These are phyloP conservation scores for Cryptosporidium ryanae DNA, from an alignment of 169 alveolate genomes.

Conservation along the genomic window DNA sequence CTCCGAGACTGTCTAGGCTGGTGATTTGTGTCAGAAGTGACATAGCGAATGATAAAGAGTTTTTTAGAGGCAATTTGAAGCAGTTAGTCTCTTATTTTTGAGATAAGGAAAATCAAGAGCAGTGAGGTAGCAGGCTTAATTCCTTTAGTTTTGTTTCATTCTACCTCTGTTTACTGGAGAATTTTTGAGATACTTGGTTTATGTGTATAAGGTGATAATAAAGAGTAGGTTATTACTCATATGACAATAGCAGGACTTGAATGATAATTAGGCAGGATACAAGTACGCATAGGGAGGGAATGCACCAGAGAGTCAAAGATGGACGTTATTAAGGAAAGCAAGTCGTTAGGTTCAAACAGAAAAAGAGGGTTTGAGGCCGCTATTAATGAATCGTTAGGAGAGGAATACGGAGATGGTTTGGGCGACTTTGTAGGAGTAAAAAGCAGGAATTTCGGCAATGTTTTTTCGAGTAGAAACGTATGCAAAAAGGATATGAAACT, in stretches of 20 bases:
- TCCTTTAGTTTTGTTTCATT: no score
- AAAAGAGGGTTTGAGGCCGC: no score
- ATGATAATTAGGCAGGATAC: no score
- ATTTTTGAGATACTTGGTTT: background rate
- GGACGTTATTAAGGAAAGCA: no score
- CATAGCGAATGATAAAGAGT: background rate
- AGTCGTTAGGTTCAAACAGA: no score
- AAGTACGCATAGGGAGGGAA: no score
- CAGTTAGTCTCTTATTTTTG: no score
- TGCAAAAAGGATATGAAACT: slow-evolving; percentile 14
- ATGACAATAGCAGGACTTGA: slow-evolving; percentile 22
- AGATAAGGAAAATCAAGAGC: no score
- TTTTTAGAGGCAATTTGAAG: no score
- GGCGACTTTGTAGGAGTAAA: slow-evolving; percentile 59
- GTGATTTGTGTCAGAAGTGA: slow-evolving; percentile 45
- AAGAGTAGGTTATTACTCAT: background rate
- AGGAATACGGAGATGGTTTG: background rate
- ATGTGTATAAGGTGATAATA: background rate
- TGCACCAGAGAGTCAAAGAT: no score
- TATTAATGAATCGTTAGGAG: no score
- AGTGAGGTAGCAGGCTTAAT: no score
- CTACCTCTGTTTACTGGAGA: background rate
- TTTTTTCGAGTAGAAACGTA: slow-evolving; percentile 10
- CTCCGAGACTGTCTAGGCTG: slow-evolving; percentile 54
- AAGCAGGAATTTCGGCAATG: slow-evolving; percentile 6